A percentile compares a stretch with the other conserved stretches of the same genome.
Evolutionary conservation across 23 red algal species (phyloP).

Genomic region (Chondrus crispus): DNA sequence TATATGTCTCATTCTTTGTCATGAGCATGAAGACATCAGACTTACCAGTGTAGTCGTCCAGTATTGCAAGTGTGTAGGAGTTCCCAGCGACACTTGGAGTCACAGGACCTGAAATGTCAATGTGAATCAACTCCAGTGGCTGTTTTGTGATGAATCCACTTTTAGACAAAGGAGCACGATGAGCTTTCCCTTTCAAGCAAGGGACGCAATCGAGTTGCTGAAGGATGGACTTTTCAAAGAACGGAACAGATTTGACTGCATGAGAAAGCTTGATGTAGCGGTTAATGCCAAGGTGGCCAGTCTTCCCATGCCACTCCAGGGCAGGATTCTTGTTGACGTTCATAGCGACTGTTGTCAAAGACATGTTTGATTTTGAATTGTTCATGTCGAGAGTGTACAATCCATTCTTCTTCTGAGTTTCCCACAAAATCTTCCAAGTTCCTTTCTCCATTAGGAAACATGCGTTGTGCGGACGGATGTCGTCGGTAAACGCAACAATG

Average conservation of each 20-base stretch:
- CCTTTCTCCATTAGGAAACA: too few relatives aligned
- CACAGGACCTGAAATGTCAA: neutral
- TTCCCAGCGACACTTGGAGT: neutral
- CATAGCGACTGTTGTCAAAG: neutral
- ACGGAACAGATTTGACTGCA: neutral
- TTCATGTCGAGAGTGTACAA: too few relatives aligned
- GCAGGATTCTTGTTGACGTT: neutral
- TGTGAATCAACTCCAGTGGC: neutral
- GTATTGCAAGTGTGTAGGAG: neutral
- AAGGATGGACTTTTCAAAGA: neutral
- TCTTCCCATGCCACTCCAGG: constrained; percentile 26
- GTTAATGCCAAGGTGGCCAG: neutral
- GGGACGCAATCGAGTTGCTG: constrained; percentile 6
- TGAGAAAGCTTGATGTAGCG: neutral
- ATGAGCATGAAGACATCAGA: neutral
- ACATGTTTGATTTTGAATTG: too few relatives aligned
- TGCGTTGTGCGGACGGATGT: too few relatives aligned
- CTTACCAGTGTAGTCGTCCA: neutral
- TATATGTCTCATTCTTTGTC: neutral
- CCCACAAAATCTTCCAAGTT: too few relatives aligned
- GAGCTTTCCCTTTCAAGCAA: constrained; percentile 13
- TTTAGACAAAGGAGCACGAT: neutral
- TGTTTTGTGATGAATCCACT: neutral
- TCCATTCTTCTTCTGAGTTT: too few relatives aligned
- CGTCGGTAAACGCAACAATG: too few relatives aligned